Conservation (phyloP, 495 filamentous ascomycete genomes). For the Neurospora sp. region DNA sequence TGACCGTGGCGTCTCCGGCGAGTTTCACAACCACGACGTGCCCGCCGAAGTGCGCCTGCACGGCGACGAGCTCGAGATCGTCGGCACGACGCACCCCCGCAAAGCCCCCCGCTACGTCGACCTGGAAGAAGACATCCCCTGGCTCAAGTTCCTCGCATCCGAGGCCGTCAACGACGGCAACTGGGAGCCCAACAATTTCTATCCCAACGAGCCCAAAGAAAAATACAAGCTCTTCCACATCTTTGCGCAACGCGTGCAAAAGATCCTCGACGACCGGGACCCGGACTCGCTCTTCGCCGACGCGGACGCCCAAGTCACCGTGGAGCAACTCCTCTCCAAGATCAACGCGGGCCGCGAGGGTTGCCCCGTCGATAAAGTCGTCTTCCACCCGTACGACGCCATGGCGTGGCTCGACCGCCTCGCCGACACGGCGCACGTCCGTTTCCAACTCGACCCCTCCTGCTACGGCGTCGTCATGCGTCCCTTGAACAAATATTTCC, state of each 20-base stretch:
- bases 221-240: constrained; percentile 17
- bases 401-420: constrained; percentile 18
- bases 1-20: neutral
- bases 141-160: constrained; percentile 14
- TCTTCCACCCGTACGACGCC: constrained; percentile 18
- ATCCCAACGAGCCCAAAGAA: constrained; percentile 2
- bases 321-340: constrained; percentile 16
- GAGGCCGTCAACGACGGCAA: constrained; percentile 11
- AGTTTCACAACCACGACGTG: neutral
- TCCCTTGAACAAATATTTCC: constrained; percentile 6
- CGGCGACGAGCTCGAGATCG: neutral
- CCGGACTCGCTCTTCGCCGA: constrained; percentile 10
- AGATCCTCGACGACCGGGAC: constrained; percentile 16
- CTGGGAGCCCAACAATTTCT: constrained; percentile 4
- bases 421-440: constrained; percentile 6
- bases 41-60: neutral
- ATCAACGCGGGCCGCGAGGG: constrained; percentile 14
- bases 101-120: constrained; percentile 1
- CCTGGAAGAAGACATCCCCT: constrained; percentile 8
- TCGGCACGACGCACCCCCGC: neutral
- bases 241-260: constrained; percentile 20
- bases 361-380: constrained; percentile 7
- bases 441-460: constrained; percentile 10
- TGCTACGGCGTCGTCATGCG: constrained; percentile 20
- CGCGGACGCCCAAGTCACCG: constrained; percentile 4